phyloP scores from a whole-genome alignment of 2,329 filamentous ascomycete species.

The Trichoderma pleuroti region DNA sequence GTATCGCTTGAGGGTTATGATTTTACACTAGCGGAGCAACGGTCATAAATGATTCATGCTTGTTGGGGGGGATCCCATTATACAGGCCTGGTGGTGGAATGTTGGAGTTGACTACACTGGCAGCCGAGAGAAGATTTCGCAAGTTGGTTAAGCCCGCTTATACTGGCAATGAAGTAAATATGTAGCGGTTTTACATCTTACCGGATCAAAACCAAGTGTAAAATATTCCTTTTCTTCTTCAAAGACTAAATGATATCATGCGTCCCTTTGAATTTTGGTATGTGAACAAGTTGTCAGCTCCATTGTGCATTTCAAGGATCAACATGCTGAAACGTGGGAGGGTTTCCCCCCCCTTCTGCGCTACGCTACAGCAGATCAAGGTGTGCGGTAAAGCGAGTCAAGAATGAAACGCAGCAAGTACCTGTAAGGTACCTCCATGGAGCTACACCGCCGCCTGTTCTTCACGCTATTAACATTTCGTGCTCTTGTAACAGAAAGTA shows the following conservation, averaged over 20 bases:
- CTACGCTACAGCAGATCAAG: neutral
- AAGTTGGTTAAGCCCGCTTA: neutral
- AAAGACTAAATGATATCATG: neutral
- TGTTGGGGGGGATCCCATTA: neutral
- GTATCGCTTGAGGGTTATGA: neutral
- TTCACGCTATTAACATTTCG: neutral
- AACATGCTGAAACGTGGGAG: neutral
- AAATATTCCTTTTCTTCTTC: neutral
- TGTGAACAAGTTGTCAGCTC: neutral
- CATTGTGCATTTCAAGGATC: neutral
- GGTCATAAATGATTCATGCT: neutral
- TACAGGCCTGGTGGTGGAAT: neutral
- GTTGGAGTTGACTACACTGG: neutral
- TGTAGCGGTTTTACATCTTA: neutral
- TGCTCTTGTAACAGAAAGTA: neutral
- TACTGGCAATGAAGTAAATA: neutral
- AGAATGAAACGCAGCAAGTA: neutral
- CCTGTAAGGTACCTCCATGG: neutral
- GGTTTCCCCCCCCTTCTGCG: neutral
- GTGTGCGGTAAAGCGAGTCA: neutral
- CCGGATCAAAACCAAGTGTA: neutral
- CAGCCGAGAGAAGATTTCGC: neutral
- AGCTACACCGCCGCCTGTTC: neutral
- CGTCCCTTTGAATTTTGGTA: neutral
- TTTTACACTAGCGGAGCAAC: neutral